Conservation (phyloP, 352 stramenopile genomes). For the Thalassiosira mediterranea region DNA sequence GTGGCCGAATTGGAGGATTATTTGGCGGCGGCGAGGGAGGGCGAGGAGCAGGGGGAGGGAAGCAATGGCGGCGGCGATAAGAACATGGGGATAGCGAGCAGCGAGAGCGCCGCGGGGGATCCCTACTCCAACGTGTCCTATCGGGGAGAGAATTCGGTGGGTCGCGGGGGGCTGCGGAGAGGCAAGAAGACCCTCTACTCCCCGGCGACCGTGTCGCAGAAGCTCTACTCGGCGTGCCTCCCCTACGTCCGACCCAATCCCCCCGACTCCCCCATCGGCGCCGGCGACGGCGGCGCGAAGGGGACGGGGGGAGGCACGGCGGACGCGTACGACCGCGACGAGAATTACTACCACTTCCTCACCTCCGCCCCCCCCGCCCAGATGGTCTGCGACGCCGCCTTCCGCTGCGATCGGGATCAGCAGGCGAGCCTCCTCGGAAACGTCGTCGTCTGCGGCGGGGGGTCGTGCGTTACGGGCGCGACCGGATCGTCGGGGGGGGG, state of each 20-base stretch:
- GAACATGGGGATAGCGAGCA: background rate
- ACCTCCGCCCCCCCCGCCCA: constrained; percentile 65
- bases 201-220: constrained; percentile 29
- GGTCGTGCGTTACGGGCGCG: constrained; percentile 67
- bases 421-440: constrained; percentile 76
- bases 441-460: constrained; percentile 77
- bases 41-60: constrained; percentile 24
- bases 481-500: background rate
- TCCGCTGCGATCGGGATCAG: constrained; percentile 81
- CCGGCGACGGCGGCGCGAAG: background rate
- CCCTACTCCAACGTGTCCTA: constrained; percentile 48
- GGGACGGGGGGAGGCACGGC: background rate
- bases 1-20: constrained; percentile 44
- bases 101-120: constrained; percentile 19
- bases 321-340: constrained; percentile 17
- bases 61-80: constrained; percentile 2
- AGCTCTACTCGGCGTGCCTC: constrained; percentile 43
- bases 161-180: constrained; percentile 9
- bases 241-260: constrained; percentile 35
- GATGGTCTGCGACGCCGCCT: constrained; percentile 82
- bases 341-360: constrained; percentile 38
- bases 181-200: constrained; percentile 21
- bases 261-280: constrained; percentile 7
- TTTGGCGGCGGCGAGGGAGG: constrained; percentile 27
- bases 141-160: constrained; percentile 33